Conservation (phyloP, 352 stramenopile species). For the Globisporangium mamillatum region DNA sequence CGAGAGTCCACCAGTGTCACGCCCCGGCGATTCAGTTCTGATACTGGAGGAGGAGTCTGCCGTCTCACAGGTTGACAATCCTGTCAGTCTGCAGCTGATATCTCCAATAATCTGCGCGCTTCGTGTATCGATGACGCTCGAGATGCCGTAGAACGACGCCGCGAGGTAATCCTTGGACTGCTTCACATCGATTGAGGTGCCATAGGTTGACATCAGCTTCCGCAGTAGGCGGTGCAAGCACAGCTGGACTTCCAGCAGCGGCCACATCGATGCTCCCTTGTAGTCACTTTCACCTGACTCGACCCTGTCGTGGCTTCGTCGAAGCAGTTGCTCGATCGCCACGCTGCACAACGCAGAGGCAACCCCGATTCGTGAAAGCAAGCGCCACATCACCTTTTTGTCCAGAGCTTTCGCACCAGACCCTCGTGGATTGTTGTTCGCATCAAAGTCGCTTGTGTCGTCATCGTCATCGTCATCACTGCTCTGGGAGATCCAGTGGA, state of each 20-base stretch:
- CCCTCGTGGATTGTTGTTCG: not conserved
- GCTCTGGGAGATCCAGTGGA: conserved; percentile 50
- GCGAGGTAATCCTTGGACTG: conserved; percentile 38
- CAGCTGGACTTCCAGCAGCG: conserved; percentile 56
- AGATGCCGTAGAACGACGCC: conserved; percentile 29
- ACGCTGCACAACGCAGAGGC: conserved; percentile 51
- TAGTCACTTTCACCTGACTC: conserved; percentile 4
- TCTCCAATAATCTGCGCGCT: conserved; percentile 11
- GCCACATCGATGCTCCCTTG: conserved; percentile 37
- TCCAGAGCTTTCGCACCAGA: not conserved
- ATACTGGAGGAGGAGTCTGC: not conserved
- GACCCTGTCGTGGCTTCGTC: not conserved
- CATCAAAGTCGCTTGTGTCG: conserved; percentile 19
- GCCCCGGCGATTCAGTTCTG: not conserved
- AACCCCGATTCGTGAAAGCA: conserved; percentile 45
- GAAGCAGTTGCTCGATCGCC: conserved; percentile 33
- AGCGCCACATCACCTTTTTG: conserved; percentile 32
- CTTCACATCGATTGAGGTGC: conserved; percentile 24
- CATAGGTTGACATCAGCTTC: conserved; percentile 25
- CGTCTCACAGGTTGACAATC: not conserved
- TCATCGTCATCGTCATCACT: conserved; percentile 16
- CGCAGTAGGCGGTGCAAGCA: conserved; percentile 45
- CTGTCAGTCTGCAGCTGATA: conserved; percentile 8
- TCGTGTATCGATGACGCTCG: conserved; percentile 29
- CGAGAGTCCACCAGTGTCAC: conserved; percentile 23